These are phyloP conservation scores for Verticillium nubilum DNA, from an alignment of 2,329 filamentous ascomycete genomes.

Conservation along the genomic window DNA sequence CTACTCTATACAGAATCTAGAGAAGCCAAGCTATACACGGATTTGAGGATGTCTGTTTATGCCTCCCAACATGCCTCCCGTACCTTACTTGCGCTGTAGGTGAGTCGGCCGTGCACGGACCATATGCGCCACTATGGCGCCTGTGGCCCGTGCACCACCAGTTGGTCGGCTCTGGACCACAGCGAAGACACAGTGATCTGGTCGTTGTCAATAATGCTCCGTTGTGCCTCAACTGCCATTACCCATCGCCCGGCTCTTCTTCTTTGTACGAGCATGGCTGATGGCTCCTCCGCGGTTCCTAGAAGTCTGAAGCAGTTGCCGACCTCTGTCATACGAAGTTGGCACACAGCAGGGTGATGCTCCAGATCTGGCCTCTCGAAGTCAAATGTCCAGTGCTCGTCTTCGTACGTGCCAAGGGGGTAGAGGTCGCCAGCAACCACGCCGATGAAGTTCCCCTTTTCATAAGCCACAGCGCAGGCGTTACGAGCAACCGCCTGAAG, in stretches of 20 bases:
- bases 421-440: not conserved
- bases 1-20: not conserved
- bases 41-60: not conserved
- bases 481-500: not conserved
- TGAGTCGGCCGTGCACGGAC: not conserved
- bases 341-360: not conserved
- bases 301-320: constrained; percentile 1
- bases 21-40: not conserved
- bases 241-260: not conserved
- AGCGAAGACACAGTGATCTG: not conserved
- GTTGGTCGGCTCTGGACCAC: not conserved
- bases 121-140: not conserved
- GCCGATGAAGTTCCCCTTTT: not conserved
- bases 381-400: not conserved
- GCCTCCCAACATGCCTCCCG: not conserved
- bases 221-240: not conserved
- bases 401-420: not conserved
- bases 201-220: not conserved
- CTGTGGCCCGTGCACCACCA: not conserved
- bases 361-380: not conserved
- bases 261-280: not conserved
- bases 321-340: not conserved
- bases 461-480: not conserved
- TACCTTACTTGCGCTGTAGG: not conserved
- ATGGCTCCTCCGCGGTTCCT: not conserved